These are phyloP conservation scores for Exophiala calicioides DNA, from an alignment of 2,329 filamentous ascomycete genomes.

Conservation along the genomic window DNA sequence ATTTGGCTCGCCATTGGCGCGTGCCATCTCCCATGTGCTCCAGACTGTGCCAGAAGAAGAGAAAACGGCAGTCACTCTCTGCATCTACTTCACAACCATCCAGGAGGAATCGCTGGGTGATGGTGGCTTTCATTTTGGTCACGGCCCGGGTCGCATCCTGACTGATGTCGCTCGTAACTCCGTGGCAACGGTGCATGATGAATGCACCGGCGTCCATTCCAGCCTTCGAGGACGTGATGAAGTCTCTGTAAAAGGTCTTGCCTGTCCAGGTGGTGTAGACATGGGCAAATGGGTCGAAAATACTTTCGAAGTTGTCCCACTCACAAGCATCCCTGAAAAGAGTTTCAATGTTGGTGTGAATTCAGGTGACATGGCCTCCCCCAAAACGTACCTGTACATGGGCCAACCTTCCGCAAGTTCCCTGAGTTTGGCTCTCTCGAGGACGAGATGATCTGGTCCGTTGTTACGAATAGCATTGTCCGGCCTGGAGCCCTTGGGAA, in stretches of 20 bases:
- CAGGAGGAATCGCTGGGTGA: conserved; percentile 51
- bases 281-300: conserved; percentile 51
- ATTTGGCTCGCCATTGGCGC: conserved; percentile 29
- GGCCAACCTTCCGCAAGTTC: conserved; percentile 55
- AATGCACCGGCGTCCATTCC: conserved; percentile 56
- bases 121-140: conserved; percentile 58
- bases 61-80: conserved; percentile 30
- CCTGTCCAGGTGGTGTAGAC: conserved; percentile 57
- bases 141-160: conserved; percentile 44
- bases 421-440: conserved; percentile 51
- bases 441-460: conserved; percentile 45
- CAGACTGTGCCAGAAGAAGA: conserved; percentile 31
- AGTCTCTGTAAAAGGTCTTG: conserved; percentile 43
- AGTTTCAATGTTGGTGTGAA: not conserved
- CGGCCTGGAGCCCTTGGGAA: conserved; percentile 16
- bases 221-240: conserved; percentile 53
- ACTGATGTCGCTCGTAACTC: conserved; percentile 50
- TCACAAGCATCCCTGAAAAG: conserved; percentile 50
- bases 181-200: conserved; percentile 60
- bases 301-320: conserved; percentile 55
- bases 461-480: conserved; percentile 44
- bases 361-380: not conserved
- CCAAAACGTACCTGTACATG: conserved; percentile 43
- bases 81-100: conserved; percentile 29
- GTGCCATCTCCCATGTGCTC: conserved; percentile 15